These are phyloP conservation scores for Plenodomus lindquistii DNA, from an alignment of 2,329 filamentous ascomycete species.

Conservation along the genomic window DNA sequence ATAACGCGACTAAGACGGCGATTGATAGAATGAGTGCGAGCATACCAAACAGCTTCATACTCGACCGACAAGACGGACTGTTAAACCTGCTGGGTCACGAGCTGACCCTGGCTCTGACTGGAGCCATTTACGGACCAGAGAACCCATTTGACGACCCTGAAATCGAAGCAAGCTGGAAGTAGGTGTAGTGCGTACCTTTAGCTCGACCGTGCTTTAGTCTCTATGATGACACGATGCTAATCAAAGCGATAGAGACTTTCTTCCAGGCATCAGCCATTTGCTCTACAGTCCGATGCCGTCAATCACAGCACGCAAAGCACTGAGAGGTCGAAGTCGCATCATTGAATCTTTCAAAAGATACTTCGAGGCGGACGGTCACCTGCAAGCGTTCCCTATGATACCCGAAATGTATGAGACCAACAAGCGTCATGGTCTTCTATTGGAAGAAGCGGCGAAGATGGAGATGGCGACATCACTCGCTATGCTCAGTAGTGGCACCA, in stretches of 20 bases:
- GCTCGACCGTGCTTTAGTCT: not conserved
- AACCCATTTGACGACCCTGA: slow-evolving; percentile 47
- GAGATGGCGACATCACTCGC: slow-evolving; percentile 50
- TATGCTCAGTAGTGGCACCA: slow-evolving; percentile 48
- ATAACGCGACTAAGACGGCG: slow-evolving; percentile 44
- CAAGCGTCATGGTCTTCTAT: slow-evolving; percentile 33
- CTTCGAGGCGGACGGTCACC: slow-evolving; percentile 44
- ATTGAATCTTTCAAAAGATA: slow-evolving; percentile 45
- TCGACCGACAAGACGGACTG: slow-evolving; percentile 5
- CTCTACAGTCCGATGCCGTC: slow-evolving; percentile 24
- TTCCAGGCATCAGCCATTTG: slow-evolving; percentile 29
- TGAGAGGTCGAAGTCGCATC: slow-evolving; percentile 42
- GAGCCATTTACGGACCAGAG: slow-evolving; percentile 48
- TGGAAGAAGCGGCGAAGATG: slow-evolving; percentile 46
- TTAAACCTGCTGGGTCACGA: slow-evolving; percentile 34
- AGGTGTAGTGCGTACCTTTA: slow-evolving; percentile 7
- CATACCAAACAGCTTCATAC: slow-evolving; percentile 15
- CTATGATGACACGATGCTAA: not conserved
- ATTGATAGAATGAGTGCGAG: slow-evolving; percentile 35
- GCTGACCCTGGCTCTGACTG: slow-evolving; percentile 45
- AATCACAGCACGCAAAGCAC: slow-evolving; percentile 38
- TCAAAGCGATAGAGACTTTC: slow-evolving; percentile 26
- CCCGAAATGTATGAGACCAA: slow-evolving; percentile 43
- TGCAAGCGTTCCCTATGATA: slow-evolving; percentile 46
- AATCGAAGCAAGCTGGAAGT: slow-evolving; percentile 46